A percentile compares a stretch with the other conserved stretches of the same genome.
These are phyloP conservation scores for Sanchytrium tribonematis DNA, from an alignment of 371 early-diverging fungal species.

Conservation along the genomic window DNA sequence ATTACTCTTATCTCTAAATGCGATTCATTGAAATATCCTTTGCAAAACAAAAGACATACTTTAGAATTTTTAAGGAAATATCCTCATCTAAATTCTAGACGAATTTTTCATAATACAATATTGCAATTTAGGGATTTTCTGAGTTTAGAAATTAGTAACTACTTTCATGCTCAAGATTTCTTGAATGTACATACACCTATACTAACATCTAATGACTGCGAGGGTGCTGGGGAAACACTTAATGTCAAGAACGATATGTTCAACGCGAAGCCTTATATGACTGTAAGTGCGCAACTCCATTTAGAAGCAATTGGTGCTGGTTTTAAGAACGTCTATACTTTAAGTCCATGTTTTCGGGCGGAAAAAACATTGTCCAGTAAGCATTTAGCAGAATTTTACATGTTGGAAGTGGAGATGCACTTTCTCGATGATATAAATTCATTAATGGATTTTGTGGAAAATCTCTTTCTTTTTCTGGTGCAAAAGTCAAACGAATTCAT, in stretches of 20 bases:
- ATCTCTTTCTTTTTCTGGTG: not conserved
- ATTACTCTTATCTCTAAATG: conserved; percentile 31
- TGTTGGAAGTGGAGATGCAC: conserved; percentile 66
- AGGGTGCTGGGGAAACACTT: conserved; percentile 77
- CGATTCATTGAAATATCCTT: conserved; percentile 44
- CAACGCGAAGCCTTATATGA: conserved; percentile 22
- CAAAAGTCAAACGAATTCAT: not conserved
- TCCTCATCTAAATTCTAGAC: conserved; percentile 45
- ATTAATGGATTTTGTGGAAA: conserved; percentile 20
- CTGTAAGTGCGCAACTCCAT: conserved; percentile 70
- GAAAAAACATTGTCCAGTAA: conserved; percentile 51
- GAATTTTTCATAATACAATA: conserved; percentile 39
- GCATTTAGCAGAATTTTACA: conserved; percentile 80
- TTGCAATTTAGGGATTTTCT: conserved; percentile 35
- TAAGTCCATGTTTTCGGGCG: conserved; percentile 64
- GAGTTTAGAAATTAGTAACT: conserved; percentile 31
- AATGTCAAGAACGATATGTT: conserved; percentile 12
- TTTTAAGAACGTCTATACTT: conserved; percentile 49
- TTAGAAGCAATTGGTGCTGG: conserved; percentile 44
- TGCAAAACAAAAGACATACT: conserved; percentile 56
- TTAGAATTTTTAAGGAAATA: conserved; percentile 47
- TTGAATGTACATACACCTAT: conserved; percentile 52
- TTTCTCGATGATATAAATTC: conserved; percentile 23
- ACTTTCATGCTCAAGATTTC: conserved; percentile 42
- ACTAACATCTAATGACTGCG: conserved; percentile 60